Evolutionary conservation across 2,329 filamentous ascomycete species (phyloP), one percentile per base, ranked within the genome.

Genomic region (Aschersonia sp.): DNA sequence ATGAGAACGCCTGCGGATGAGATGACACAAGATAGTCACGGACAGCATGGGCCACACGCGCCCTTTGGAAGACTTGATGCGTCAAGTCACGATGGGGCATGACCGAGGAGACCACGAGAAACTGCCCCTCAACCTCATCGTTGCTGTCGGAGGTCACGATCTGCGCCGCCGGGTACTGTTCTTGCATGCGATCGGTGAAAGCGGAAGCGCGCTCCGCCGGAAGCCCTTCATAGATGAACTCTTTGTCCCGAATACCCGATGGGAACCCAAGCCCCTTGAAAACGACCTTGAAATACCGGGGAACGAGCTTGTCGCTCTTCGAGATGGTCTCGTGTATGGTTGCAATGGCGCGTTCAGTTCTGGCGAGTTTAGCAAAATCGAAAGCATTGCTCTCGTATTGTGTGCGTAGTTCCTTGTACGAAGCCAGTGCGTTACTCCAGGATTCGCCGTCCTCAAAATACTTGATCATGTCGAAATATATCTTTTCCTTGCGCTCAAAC

Each of bases 391-490:
- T 79, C 67, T 95, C 89, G 61, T 97, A 98, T 64, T 97, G 89
- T n/a, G 72, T 67, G 45, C 89, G 85, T 46, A 98, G 79, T 65
- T 98, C 91, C 60, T 85, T 85, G 65, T 98, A 97, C 3, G 87
- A 87, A 5, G 80, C 76, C 42, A 98, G 69, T 1, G 89, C 91
- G 62, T 86, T 86, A 57, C 85, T 84, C 91, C 91, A 97, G 1
- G 88, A 88, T 60, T 88, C 84, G n/a, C 89, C 89, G 51, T 94
- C 88, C 60, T 97, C 91, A 54, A 92, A 96, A 61, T 91, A 76
- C 63, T 89, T 89, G 61, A 97, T 94, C 75, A 97, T 94, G 55
- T 89, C 79, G 58, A 96, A 94, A 66, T 94, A 96, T 45, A 97
- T 76, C 40, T 80, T 76, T 65, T 97, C 92, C 62, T 94, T 95